Evolutionary conservation across 345 rosid species (phyloP).

Genomic region (Acer campestre): DNA sequence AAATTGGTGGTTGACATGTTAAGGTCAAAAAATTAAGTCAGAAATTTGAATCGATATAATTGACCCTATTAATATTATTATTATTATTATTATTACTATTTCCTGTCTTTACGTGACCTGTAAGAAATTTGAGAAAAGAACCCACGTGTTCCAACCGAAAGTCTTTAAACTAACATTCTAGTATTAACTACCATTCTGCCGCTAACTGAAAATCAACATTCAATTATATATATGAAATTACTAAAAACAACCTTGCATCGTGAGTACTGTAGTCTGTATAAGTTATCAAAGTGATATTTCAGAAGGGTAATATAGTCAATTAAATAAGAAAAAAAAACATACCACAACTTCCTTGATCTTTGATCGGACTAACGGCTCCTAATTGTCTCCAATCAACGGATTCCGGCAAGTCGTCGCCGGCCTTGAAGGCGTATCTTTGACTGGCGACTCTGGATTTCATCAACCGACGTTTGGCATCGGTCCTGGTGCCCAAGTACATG

Average conservation of each 20-base stretch:
- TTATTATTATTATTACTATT: too few relatives aligned
- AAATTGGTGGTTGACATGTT: too few relatives aligned
- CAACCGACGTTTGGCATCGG: constrained; percentile 40
- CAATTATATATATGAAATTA: background rate
- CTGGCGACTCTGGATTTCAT: constrained; percentile 49
- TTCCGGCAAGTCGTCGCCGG: constrained; percentile 57
- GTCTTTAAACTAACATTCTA: constrained; percentile 4
- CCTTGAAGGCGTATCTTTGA: constrained; percentile 37
- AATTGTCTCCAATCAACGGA: constrained; percentile 76
- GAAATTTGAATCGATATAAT: too few relatives aligned
- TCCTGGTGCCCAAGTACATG: constrained; percentile 46
- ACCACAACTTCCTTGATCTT: constrained; percentile 92
- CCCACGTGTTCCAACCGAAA: constrained; percentile 16
- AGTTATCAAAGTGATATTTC: too few relatives aligned
- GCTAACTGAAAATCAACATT: background rate
- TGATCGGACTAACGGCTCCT: constrained; percentile 76
- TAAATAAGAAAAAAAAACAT: background rate
- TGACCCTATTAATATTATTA: too few relatives aligned
- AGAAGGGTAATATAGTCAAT: background rate
- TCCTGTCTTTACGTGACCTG: background rate
- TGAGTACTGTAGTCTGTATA: too few relatives aligned
- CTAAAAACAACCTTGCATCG: background rate
- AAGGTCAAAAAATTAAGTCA: too few relatives aligned
- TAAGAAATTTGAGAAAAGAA: background rate
- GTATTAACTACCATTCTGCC: constrained; percentile 8